These are phyloP conservation scores for Rhizopus sp. DNA, from an alignment of 371 early-diverging fungal species.

Conservation along the genomic window DNA sequence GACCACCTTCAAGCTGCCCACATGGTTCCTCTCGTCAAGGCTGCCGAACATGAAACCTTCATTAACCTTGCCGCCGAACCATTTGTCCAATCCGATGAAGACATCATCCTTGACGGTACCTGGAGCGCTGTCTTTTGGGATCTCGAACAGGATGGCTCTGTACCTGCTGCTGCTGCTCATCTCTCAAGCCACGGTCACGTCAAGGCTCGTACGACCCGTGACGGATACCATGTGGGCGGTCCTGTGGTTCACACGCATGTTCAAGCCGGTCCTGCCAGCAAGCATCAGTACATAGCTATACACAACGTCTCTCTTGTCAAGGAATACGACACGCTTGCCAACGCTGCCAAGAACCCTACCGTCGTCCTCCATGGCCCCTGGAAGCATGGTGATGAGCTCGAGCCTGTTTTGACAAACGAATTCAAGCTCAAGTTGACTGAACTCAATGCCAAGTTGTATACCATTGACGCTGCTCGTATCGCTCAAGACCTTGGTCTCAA, in stretches of 20 bases:
- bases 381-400: constrained; percentile 68
- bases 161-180: constrained; percentile 53
- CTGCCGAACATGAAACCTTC: constrained; percentile 38
- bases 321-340: constrained; percentile 65
- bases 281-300: constrained; percentile 62
- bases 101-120: constrained; percentile 24
- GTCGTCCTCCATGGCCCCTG: constrained; percentile 72
- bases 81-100: constrained; percentile 11
- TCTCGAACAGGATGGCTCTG: constrained; percentile 53
- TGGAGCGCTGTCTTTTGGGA: constrained; percentile 72
- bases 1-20: constrained; percentile 39
- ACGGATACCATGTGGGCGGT: constrained; percentile 61
- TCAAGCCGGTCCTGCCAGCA: constrained; percentile 29
- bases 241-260: constrained; percentile 62
- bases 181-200: constrained; percentile 43
- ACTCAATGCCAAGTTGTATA: constrained; percentile 59
- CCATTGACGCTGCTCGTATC: constrained; percentile 67
- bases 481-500: constrained; percentile 65
- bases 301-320: constrained; percentile 61
- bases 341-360: constrained; percentile 55
- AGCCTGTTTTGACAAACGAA: constrained; percentile 67
- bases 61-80: constrained; percentile 29
- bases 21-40: constrained; percentile 45
- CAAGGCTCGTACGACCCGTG: constrained; percentile 47
- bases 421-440: constrained; percentile 65